Percentiles rank a stretch among this genome's conserved stretches.
Evolutionary conservation across 139 green algal genomes (phyloP).

Genomic region (Mesostigma viride): DNA sequence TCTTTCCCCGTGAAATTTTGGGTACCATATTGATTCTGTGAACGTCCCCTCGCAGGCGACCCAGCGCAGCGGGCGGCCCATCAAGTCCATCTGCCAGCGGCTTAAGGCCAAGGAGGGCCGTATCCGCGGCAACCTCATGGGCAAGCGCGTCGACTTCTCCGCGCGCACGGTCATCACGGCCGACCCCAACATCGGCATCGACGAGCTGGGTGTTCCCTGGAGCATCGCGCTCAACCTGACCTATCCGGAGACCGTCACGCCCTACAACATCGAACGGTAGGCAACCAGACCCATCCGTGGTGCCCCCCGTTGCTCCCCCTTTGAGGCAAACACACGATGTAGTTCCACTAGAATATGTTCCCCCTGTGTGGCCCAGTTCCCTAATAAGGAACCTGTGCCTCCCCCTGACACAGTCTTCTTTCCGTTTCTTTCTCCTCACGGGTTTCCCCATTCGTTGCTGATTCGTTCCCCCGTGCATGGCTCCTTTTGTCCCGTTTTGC

Average conservation of each 20-base stretch:
- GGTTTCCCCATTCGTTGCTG: no score
- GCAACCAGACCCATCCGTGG: no score
- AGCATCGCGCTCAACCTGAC: slow-evolving; percentile 95
- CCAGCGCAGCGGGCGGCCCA: slow-evolving; percentile 51
- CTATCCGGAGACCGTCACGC: slow-evolving; percentile 83
- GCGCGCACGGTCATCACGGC: slow-evolving; percentile 92
- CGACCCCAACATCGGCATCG: slow-evolving; percentile 94
- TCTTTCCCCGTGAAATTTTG: neutral
- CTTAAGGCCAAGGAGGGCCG: slow-evolving; percentile 72
- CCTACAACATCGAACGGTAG: slow-evolving; percentile 42
- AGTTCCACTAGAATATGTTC: neutral
- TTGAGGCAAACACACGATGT: no score
- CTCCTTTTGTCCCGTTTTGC: no score
- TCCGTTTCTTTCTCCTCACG: no score
- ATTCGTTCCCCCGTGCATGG: no score
- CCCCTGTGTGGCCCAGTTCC: no score
- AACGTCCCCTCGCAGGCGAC: slow-evolving; percentile 13
- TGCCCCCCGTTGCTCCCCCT: no score
- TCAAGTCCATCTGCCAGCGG: slow-evolving; percentile 91
- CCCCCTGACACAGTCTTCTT: no score
- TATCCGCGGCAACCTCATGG: slow-evolving; percentile 98
- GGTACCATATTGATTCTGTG: neutral
- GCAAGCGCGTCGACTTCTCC: slow-evolving; percentile 98
- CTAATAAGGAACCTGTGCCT: no score
- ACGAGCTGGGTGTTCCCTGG: slow-evolving; percentile 95